Evolutionary conservation across 2,329 filamentous ascomycete genomes (phyloP).

Genomic region (Ophiocordyceps camponoti-rufipedis): DNA sequence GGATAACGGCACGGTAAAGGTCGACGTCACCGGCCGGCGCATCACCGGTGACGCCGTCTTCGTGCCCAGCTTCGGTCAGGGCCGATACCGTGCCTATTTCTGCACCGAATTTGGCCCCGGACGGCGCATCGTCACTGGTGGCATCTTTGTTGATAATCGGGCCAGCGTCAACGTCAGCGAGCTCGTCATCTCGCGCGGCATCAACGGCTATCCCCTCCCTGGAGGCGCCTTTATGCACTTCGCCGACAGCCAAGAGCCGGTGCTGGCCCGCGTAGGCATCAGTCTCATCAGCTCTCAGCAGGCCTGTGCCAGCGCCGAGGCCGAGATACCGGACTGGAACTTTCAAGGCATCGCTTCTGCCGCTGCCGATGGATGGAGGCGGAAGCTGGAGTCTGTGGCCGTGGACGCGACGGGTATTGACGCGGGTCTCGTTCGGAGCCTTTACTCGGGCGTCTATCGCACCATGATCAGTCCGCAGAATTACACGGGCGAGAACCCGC

Average conservation of each 20-base stretch:
- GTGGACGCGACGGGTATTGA: slow-evolving; percentile 35
- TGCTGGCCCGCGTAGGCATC: slow-evolving; percentile 48
- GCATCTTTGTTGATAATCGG: slow-evolving; percentile 40
- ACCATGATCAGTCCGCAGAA: slow-evolving; percentile 56
- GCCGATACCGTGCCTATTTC: slow-evolving; percentile 41
- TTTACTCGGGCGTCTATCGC: slow-evolving; percentile 58
- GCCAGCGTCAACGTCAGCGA: slow-evolving; percentile 28
- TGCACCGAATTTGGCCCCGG: slow-evolving; percentile 48
- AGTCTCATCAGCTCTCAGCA: slow-evolving; percentile 49
- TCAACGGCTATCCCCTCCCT: slow-evolving; percentile 35
- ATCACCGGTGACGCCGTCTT: slow-evolving; percentile 47
- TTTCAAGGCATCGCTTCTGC: slow-evolving; percentile 33
- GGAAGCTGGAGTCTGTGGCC: slow-evolving; percentile 40
- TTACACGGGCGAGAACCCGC: slow-evolving; percentile 54
- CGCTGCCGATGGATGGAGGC: slow-evolving; percentile 39
- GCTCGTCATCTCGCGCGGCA: slow-evolving; percentile 27
- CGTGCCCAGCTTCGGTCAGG: slow-evolving; percentile 45
- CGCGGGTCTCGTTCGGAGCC: slow-evolving; percentile 36
- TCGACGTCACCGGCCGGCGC: slow-evolving; percentile 36
- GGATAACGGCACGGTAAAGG: slow-evolving; percentile 34
- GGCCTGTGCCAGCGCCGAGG: slow-evolving; percentile 50
- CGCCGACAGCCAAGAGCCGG: slow-evolving; percentile 24
- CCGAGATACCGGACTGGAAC: slow-evolving; percentile 49
- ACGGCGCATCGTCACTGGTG: slow-evolving; percentile 36
- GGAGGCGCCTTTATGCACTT: slow-evolving; percentile 49